A percentile compares a stretch with the other conserved stretches of the same genome.
Conservation (phyloP, 441 rosid genomes). For the Populus hybrid region DNA sequence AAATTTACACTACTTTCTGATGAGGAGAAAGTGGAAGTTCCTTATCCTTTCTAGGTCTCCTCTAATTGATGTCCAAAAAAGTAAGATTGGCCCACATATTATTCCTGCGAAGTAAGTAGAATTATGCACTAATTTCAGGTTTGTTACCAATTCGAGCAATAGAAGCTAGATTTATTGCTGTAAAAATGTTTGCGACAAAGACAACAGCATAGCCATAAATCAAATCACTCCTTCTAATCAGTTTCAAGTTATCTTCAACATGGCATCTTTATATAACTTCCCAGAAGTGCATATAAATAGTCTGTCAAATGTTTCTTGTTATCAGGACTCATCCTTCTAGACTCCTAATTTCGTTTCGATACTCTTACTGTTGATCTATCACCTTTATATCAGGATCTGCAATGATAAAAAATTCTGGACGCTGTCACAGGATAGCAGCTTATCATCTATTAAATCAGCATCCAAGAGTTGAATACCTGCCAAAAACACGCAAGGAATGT, state of each 20-base stretch:
- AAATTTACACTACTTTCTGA: conserved; percentile 1
- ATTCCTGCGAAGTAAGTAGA: conserved; percentile 44
- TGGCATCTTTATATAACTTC: background rate
- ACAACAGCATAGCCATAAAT: conserved; percentile 71
- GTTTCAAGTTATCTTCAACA: background rate
- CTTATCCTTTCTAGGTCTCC: conserved; percentile 65
- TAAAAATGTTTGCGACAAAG: conserved; percentile 74
- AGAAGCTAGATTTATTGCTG: conserved; percentile 82
- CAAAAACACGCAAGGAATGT: conserved; percentile 60
- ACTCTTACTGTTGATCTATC: background rate
- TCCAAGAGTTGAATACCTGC: conserved; percentile 54
- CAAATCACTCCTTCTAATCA: background rate
- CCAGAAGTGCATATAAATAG: background rate
- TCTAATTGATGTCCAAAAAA: conserved; percentile 67
- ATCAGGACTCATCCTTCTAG: background rate
- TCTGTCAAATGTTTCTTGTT: background rate
- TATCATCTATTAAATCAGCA: background rate
- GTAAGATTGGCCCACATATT: conserved; percentile 72
- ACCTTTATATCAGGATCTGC: background rate
- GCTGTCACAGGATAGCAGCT: background rate
- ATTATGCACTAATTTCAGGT: background rate
- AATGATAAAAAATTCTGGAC: too few relatives aligned
- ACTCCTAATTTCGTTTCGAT: background rate
- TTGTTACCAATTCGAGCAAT: conserved; percentile 76
- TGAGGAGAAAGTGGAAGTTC: conserved; percentile 52